Evolutionary conservation across 257 asterid genomes (phyloP).

Genomic region (Ajuga chamaepitys): DNA sequence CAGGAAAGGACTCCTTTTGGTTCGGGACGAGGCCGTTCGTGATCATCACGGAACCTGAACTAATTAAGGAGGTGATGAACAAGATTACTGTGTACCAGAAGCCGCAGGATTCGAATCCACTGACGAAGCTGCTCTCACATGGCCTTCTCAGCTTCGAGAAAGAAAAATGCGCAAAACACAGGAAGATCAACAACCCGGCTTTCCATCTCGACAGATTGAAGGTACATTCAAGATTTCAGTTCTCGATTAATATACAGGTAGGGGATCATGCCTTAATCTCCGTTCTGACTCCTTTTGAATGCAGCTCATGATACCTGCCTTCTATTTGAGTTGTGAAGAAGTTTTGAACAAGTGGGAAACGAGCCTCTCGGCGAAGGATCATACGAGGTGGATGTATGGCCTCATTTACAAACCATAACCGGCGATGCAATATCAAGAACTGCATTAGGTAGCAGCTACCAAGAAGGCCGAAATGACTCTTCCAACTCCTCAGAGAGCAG

Average conservation of each 20-base stretch:
- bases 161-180: slow-evolving; percentile 49
- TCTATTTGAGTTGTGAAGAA: slow-evolving; percentile 31
- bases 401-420: slow-evolving; percentile 27
- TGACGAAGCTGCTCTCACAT: background rate
- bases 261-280: too few relatives aligned
- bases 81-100: slow-evolving; percentile 26
- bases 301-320: slow-evolving; percentile 40
- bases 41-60: slow-evolving; percentile 31
- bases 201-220: slow-evolving; percentile 47
- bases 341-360: slow-evolving; percentile 37
- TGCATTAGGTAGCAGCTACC: too few relatives aligned
- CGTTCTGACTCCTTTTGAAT: background rate
- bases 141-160: slow-evolving; percentile 10
- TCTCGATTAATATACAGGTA: too few relatives aligned
- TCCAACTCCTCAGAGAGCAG: slow-evolving; percentile 45
- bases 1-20: slow-evolving; percentile 53
- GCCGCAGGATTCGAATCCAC: slow-evolving; percentile 12
- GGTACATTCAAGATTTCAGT: too few relatives aligned
- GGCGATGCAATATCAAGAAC: too few relatives aligned
- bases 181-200: slow-evolving; percentile 49
- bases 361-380: slow-evolving; percentile 27
- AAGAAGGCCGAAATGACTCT: slow-evolving; percentile 44
- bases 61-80: slow-evolving; percentile 35
- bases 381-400: slow-evolving; percentile 47
- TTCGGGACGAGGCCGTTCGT: slow-evolving; percentile 44